A percentile compares a stretch with the other conserved stretches of the same genome.
These are phyloP conservation scores for Saccharum officinarum DNA, from an alignment of 176 grass and related monocot species.

Conservation along the genomic window DNA sequence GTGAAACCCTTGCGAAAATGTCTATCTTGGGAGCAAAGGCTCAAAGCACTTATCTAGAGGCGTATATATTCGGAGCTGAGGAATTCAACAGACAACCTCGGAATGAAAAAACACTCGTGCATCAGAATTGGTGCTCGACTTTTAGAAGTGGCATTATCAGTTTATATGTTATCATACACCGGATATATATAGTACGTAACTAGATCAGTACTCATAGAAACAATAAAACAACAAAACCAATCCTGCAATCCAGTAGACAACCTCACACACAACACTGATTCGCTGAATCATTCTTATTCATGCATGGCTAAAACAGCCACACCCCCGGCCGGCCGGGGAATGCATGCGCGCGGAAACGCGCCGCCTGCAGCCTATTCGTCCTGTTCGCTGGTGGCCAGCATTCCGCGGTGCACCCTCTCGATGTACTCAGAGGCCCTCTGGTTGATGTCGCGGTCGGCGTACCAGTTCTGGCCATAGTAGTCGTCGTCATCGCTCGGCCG, in stretches of 20 bases:
- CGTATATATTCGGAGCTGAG: no score
- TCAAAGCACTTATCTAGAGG: no score
- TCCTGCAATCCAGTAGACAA: background rate
- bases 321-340: no score
- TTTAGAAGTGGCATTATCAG: background rate
- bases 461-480: conserved; percentile 39
- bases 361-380: background rate
- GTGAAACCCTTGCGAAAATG: no score
- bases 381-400: conserved; percentile 15
- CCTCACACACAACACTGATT: background rate
- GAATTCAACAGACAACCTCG: no score
- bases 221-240: background rate
- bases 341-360: background rate
- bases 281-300: background rate
- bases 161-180: background rate
- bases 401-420: conserved; percentile 38
- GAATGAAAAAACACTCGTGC: no score
- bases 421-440: conserved; percentile 47
- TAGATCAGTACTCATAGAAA: background rate
- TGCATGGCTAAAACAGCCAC: background rate
- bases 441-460: conserved; percentile 48
- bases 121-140: no score
- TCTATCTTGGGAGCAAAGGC: no score
- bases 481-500: conserved; percentile 51
- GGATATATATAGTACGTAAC: background rate